A percentile compares a stretch with the other conserved stretches of the same genome.
Conservation (phyloP, 345 rosid species). For the Gossypium sturtianum region DNA sequence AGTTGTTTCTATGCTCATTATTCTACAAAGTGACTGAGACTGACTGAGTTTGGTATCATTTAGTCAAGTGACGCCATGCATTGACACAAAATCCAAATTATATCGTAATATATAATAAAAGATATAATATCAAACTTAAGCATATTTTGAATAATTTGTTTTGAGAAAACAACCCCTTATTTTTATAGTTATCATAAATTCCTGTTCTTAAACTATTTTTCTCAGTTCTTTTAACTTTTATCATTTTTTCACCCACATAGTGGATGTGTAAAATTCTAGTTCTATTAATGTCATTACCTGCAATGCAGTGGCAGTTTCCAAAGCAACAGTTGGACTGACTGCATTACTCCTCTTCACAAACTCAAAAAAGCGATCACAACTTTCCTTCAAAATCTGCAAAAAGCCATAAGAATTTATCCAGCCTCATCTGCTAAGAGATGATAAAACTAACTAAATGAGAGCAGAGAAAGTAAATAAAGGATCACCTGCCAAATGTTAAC, state of each 20-base stretch:
- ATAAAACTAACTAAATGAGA: not conserved
- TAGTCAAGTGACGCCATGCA: not conserved
- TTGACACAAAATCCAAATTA: not conserved
- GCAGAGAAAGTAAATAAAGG: not conserved
- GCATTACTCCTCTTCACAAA: constrained; percentile 94
- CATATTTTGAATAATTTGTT: not conserved
- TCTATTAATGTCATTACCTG: constrained; percentile 59
- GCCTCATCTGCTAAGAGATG: constrained; percentile 5
- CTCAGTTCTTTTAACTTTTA: not conserved
- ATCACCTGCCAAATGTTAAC: not conserved
- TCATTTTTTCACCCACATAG: not conserved
- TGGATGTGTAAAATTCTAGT: not conserved
- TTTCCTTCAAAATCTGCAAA: constrained; percentile 79
- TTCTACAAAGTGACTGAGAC: not conserved
- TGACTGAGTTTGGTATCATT: not conserved
- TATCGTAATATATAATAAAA: not conserved
- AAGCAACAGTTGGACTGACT: constrained; percentile 85
- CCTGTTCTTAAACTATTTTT: not conserved
- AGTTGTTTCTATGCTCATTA: not conserved
- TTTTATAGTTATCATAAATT: not conserved
- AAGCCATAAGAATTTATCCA: constrained; percentile 14
- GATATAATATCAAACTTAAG: not conserved
- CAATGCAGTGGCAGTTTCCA: constrained; percentile 94
- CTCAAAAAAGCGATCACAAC: constrained; percentile 81
- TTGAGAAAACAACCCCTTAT: not conserved